Base-by-base conservation (phyloP, 2,329 filamentous ascomycete species). In the Leptoxyphium fumago region DNA sequence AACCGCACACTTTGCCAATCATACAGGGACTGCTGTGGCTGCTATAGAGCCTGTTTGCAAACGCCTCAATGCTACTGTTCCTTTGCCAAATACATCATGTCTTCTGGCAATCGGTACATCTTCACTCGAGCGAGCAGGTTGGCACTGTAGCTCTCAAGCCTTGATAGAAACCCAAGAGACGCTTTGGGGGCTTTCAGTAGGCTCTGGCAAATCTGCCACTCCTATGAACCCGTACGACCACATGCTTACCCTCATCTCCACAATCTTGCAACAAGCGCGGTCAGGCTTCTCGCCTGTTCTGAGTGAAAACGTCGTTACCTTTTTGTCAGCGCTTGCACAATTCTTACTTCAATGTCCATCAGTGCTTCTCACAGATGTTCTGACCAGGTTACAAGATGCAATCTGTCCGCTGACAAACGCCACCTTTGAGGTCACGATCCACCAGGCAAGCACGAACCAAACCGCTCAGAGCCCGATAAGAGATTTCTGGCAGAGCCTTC, bases 91-190 rank as follows among this genome's bases (percentile, higher is more conserved):
- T 7, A 26, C 7, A 26, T 26, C 21, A 26, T 26, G 21, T 3
- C 21, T 26, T 7, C 21, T 26, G 4, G 7, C 21, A 26, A 26
- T 26, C 21, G 21, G 21, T 3, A 26, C 21, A 26, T 26, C 21
- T 26, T 26, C 21, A 7, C 21, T 26, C 7, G 21, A 26, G 21
- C 3, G 21, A 26, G 49, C 51, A 13, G 43, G 43, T 6, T 63
- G 79, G 42, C 78, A 79, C 6, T 69, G 71, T 10, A 78, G 79
- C 51, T 68, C 69, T 6, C 73, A 78, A 48, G 73, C 77, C 10
- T 64, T 86, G 4, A 82, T 86, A 45, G 71, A 75, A 43, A 78
- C 76, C 43, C 70, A 75, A 41, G 74, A 75, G 41, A 71, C 71
- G n/a, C 64, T 88, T 0, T 86, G 81, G 80, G 77, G 77, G 2